Percentiles rank a stretch among this genome's conserved stretches.
phyloP scores from a whole-genome alignment of 257 asterid genomes.

The Solanum chilense region DNA sequence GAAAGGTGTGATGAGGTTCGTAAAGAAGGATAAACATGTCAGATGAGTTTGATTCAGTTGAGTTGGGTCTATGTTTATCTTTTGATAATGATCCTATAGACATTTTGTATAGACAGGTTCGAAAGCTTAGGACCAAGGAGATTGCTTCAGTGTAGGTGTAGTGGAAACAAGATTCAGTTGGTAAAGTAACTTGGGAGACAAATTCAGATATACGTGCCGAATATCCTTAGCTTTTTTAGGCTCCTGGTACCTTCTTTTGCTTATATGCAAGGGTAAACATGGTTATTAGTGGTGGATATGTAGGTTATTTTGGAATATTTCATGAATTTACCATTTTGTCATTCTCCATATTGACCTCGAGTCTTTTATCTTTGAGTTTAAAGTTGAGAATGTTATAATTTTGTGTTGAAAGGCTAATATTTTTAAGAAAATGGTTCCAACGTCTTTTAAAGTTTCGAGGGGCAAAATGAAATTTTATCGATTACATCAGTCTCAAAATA shows the following conservation, averaged over 20 bases:
- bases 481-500: neutral
- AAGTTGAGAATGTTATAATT: neutral
- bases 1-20: neutral
- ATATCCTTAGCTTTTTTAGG: no score
- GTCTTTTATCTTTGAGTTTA: neutral
- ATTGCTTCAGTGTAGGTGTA: neutral
- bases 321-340: neutral
- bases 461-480: no score
- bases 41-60: neutral
- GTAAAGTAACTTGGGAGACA: neutral
- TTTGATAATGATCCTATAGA: neutral
- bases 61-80: neutral
- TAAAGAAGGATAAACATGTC: neutral
- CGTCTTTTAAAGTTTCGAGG: neutral
- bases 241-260: neutral
- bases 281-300: neutral
- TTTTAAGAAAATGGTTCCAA: neutral
- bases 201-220: neutral
- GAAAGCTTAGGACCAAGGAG: neutral
- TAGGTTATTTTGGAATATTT: neutral
- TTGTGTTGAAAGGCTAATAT: neutral
- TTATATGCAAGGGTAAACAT: neutral
- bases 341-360: neutral
- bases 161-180: neutral
- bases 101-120: neutral